A percentile compares a stretch with the other conserved stretches of the same genome.
Conservation (phyloP, 2,329 filamentous ascomycete genomes). For the Colletotrichum camelliae region DNA sequence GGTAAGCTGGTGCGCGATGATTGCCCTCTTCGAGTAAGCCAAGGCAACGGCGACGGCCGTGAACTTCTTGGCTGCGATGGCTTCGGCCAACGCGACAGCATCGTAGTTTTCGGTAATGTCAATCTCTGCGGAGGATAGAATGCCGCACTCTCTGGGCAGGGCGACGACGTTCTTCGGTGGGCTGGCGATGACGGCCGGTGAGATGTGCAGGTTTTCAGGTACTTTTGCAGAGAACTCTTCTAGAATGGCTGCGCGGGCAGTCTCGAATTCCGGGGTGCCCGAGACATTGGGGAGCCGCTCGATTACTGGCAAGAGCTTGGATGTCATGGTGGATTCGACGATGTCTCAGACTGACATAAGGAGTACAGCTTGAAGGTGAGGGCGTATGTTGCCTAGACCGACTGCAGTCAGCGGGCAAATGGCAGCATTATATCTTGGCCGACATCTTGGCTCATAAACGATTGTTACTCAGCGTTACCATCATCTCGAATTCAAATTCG, state of each 20-base stretch:
- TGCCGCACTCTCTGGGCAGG: slow-evolving; percentile 43
- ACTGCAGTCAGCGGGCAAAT: background rate
- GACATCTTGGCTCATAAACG: background rate
- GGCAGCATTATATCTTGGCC: background rate
- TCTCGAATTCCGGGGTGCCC: slow-evolving; percentile 31
- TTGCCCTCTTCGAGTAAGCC: slow-evolving; percentile 32
- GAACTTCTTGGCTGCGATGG: slow-evolving; percentile 38
- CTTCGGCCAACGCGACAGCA: slow-evolving; percentile 43
- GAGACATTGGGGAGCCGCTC: background rate
- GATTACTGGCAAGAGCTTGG: background rate
- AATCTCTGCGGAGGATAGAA: slow-evolving; percentile 50
- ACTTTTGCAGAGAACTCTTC: slow-evolving; percentile 36
- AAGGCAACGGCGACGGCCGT: slow-evolving; percentile 43
- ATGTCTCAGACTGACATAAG: background rate
- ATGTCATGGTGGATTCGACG: background rate
- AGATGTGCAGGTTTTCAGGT: slow-evolving; percentile 33
- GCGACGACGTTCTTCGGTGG: slow-evolving; percentile 31
- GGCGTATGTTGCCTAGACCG: background rate
- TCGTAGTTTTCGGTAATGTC: slow-evolving; percentile 54
- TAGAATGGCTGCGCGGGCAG: slow-evolving; percentile 26
- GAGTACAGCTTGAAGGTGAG: background rate
- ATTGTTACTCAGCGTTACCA: background rate
- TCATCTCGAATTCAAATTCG: background rate
- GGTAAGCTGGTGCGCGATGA: slow-evolving; percentile 31
- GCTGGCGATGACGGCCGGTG: slow-evolving; percentile 26